phyloP scores from a whole-genome alignment of 2,329 filamentous ascomycete genomes.

The Chaetomium olivaceum region DNA sequence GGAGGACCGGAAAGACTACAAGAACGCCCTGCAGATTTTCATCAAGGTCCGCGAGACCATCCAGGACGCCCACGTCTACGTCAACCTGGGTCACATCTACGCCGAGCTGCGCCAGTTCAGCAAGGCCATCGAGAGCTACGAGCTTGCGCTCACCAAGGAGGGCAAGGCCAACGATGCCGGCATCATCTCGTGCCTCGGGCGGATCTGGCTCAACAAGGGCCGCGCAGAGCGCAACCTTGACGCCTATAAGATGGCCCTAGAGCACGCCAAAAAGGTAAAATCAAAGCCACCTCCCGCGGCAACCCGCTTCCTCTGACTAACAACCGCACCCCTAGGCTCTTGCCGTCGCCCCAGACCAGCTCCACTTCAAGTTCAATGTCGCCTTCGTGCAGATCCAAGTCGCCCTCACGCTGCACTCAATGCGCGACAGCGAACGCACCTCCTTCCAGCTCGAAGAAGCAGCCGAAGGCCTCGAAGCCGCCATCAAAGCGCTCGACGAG shows the following conservation, averaged over 20 bases:
- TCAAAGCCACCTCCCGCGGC: conserved; percentile 26
- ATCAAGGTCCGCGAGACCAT: conserved; percentile 88
- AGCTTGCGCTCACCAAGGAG: conserved; percentile 77
- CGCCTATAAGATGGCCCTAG: conserved; percentile 57
- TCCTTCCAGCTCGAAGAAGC: conserved; percentile 80
- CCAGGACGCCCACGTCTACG: conserved; percentile 81
- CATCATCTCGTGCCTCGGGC: conserved; percentile 81
- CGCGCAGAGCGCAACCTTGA: conserved; percentile 62
- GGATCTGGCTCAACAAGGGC: conserved; percentile 82
- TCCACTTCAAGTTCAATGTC: conserved; percentile 95
- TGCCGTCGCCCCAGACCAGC: conserved; percentile 74
- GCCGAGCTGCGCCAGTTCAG: conserved; percentile 86
- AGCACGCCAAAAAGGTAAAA: conserved; percentile 63
- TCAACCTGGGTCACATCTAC: conserved; percentile 93
- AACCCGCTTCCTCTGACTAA: conserved; percentile 8
- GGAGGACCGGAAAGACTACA: conserved; percentile 90
- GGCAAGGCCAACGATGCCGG: conserved; percentile 71
- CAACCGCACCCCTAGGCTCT: conserved; percentile 58
- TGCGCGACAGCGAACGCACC: conserved; percentile 75
- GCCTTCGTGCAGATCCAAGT: conserved; percentile 97
- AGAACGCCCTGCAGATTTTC: conserved; percentile 80
- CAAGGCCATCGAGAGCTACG: conserved; percentile 93
- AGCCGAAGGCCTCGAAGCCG: conserved; percentile 76
- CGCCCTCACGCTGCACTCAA: conserved; percentile 73
- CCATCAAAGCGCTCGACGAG: conserved; percentile 71